Conservation (phyloP, 345 rosid genomes). For the Durio zibethinus region DNA sequence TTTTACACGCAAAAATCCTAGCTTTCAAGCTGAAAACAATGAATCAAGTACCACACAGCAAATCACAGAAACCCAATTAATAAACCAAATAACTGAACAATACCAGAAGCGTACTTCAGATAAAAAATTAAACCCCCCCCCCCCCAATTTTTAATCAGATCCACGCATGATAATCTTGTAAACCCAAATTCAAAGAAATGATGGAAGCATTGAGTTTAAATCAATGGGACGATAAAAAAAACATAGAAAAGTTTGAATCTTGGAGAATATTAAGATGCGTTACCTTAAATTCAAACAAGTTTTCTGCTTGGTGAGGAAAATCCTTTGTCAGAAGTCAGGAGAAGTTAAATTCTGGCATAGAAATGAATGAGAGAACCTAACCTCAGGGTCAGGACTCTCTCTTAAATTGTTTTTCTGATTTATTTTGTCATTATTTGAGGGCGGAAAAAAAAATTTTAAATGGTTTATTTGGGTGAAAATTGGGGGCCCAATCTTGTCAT, state of each 20-base stretch:
- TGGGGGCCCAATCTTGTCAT: neutral
- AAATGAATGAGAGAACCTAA: conserved; percentile 8
- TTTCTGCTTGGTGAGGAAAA: conserved; percentile 7
- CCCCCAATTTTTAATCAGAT: conserved; percentile 29
- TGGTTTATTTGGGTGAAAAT: neutral
- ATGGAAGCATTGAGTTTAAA: conserved; percentile 1
- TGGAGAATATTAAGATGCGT: conserved; percentile 14
- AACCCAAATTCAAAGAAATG: neutral
- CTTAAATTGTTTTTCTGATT: conserved; percentile 3
- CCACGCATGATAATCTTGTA: conserved; percentile 20
- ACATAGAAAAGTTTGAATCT: conserved; percentile 17
- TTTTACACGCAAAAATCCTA: conserved; percentile 20
- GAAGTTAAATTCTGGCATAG: conserved; percentile 12
- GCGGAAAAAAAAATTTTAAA: neutral
- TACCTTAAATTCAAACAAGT: conserved; percentile 26
- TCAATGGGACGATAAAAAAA: conserved; percentile 4
- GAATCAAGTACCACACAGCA: conserved; percentile 17
- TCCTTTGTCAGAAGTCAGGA: conserved; percentile 2
- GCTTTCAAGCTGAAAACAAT: conserved; percentile 8
- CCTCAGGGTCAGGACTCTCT: neutral
- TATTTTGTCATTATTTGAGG: conserved; percentile 23
- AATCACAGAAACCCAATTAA: conserved; percentile 22
- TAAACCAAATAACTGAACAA: neutral
- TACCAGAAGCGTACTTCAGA: conserved; percentile 7
- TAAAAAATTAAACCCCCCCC: too few relatives aligned